Evolutionary conservation across 2,329 filamentous ascomycete genomes (phyloP).

Genomic region (Phoma herbarum): DNA sequence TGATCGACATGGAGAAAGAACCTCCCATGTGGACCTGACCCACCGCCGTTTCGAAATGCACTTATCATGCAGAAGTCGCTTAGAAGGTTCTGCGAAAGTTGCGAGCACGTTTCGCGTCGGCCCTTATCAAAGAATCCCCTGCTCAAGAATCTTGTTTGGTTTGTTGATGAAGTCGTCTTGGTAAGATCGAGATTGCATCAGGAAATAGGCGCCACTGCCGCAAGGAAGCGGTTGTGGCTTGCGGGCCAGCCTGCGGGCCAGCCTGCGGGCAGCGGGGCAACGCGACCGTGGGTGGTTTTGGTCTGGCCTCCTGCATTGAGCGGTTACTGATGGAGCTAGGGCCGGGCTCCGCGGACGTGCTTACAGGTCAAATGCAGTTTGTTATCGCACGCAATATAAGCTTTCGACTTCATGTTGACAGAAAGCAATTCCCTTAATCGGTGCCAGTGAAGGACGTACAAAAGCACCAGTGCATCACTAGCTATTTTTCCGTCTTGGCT

Average conservation of each 20-base stretch:
- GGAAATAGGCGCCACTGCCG: constrained; percentile 6
- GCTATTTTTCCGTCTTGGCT: too few relatives aligned
- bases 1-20: constrained; percentile 12
- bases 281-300: constrained; percentile 2
- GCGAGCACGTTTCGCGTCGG: constrained; percentile 3
- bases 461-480: background rate
- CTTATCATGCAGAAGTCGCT: background rate
- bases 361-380: background rate
- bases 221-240: constrained; percentile 12
- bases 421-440: too few relatives aligned
- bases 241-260: constrained; percentile 16
- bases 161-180: background rate
- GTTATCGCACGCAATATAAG: background rate
- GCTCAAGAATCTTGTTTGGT: background rate
- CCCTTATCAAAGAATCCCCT: background rate
- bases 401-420: background rate
- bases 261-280: constrained; percentile 15
- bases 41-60: constrained; percentile 3
- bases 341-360: constrained; percentile 1
- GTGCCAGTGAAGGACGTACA: background rate
- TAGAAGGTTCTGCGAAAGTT: background rate
- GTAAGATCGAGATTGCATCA: background rate
- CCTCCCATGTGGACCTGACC: constrained; percentile 1
- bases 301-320: constrained; percentile 1
- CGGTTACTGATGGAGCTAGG: background rate